Evolutionary conservation across 352 stramenopile species (phyloP).

Genomic region (Globisporangium spiculum): DNA sequence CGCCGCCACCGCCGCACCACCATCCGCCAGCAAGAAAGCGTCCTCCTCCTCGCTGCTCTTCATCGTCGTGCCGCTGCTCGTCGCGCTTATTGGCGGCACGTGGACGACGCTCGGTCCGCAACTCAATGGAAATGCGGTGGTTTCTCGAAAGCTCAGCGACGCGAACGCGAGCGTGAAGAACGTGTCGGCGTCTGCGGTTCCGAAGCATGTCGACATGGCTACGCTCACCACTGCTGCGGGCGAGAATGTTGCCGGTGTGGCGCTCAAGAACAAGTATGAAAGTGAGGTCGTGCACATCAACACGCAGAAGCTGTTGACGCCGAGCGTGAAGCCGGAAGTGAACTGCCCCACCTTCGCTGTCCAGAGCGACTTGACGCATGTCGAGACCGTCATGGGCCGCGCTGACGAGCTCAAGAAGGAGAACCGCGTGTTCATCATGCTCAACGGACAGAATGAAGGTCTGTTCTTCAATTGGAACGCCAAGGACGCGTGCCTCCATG

Average conservation of each 20-base stretch:
- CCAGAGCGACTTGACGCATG: slow-evolving; percentile 27
- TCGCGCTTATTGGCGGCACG: slow-evolving; percentile 34
- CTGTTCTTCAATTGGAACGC: slow-evolving; percentile 38
- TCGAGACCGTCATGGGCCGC: slow-evolving; percentile 33
- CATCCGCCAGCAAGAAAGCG: not conserved
- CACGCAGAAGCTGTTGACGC: slow-evolving; percentile 37
- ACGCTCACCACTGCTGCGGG: not conserved
- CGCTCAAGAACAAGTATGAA: slow-evolving; percentile 47
- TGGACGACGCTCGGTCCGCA: slow-evolving; percentile 18
- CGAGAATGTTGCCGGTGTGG: slow-evolving; percentile 13
- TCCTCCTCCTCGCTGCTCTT: slow-evolving; percentile 25
- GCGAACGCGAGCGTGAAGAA: not conserved
- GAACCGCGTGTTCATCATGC: slow-evolving; percentile 57
- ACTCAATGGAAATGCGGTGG: not conserved
- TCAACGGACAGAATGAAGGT: slow-evolving; percentile 66
- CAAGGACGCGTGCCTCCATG: slow-evolving; percentile 36
- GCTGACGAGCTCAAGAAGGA: slow-evolving; percentile 29
- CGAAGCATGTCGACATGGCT: not conserved
- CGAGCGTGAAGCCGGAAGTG: not conserved
- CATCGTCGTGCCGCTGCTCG: slow-evolving; percentile 27
- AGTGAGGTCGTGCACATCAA: slow-evolving; percentile 51
- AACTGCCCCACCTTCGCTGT: slow-evolving; percentile 31
- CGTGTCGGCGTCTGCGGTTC: not conserved
- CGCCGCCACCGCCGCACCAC: not conserved
- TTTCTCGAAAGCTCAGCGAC: slow-evolving; percentile 14